phyloP scores from a whole-genome alignment of 208 protist genomes.

The Trypanosoma melophagium region DNA sequence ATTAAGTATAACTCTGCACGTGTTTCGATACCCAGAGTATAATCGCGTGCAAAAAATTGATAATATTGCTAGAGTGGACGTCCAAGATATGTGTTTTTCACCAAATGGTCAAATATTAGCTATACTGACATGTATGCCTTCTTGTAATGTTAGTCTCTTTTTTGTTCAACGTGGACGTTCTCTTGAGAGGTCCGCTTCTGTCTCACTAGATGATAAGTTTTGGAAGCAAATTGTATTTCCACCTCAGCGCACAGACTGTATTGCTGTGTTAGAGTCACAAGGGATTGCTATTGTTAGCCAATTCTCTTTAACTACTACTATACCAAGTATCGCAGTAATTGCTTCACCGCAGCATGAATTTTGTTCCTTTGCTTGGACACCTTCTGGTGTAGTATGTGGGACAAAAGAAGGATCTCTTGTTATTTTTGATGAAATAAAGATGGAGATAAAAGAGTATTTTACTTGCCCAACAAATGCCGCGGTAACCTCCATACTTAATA shows the following conservation, averaged over 20 bases:
- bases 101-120: slow-evolving; percentile 49
- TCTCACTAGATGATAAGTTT: slow-evolving; percentile 22
- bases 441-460: slow-evolving; percentile 20
- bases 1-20: slow-evolving; percentile 49
- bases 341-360: slow-evolving; percentile 12
- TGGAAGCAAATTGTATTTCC: slow-evolving; percentile 28
- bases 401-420: slow-evolving; percentile 8
- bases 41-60: slow-evolving; percentile 41
- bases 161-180: slow-evolving; percentile 18
- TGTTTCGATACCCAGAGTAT: slow-evolving; percentile 50
- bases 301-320: neutral
- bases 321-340: slow-evolving; percentile 16
- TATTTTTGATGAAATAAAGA: slow-evolving; percentile 30
- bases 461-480: slow-evolving; percentile 9
- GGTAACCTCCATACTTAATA: slow-evolving; percentile 15
- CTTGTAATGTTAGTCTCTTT: slow-evolving; percentile 38
- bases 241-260: slow-evolving; percentile 18
- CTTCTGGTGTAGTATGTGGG: slow-evolving; percentile 24
- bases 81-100: slow-evolving; percentile 56
- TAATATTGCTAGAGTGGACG: slow-evolving; percentile 44
- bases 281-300: slow-evolving; percentile 27
- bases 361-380: slow-evolving; percentile 22
- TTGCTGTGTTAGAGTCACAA: slow-evolving; percentile 25
- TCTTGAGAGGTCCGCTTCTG: slow-evolving; percentile 16
- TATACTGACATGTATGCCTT: slow-evolving; percentile 46